These are phyloP conservation scores for Auriscalpium vulgare DNA, from an alignment of 768 basidiomycete genomes.

Conservation along the genomic window DNA sequence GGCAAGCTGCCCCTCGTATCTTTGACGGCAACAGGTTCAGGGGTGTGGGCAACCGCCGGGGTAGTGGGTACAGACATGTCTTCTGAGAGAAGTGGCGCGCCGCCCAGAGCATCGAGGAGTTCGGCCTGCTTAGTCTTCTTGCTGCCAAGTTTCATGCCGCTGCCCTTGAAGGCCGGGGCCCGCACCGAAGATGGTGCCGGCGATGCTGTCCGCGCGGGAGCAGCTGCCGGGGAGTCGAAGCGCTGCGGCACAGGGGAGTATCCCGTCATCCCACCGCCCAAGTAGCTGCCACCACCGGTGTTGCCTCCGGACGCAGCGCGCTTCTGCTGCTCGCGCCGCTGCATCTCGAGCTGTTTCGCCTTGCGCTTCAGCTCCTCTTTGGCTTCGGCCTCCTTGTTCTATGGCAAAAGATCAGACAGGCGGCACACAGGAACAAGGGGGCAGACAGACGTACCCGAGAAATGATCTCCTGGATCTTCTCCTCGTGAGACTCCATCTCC, in stretches of 20 bases:
- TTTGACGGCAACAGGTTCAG: conserved; percentile 35
- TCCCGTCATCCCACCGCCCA: conserved; percentile 59
- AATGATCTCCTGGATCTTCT: conserved; percentile 97
- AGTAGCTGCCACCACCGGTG: conserved; percentile 43
- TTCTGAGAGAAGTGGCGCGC: conserved; percentile 54
- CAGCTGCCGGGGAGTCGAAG: conserved; percentile 53
- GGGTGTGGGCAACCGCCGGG: conserved; percentile 39
- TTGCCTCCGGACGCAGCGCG: conserved; percentile 50
- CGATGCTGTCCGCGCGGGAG: conserved; percentile 34
- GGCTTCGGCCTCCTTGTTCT: conserved; percentile 99
- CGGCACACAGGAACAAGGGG: not conserved
- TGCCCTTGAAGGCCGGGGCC: conserved; percentile 81
- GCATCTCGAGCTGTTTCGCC: conserved; percentile 97
- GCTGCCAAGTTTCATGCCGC: conserved; percentile 93
- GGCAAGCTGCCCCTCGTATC: conserved; percentile 60
- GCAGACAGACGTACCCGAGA: conserved; percentile 54
- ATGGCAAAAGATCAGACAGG: not conserved
- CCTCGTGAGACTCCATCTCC: conserved; percentile 89
- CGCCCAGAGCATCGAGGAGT: conserved; percentile 79
- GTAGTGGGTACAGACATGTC: conserved; percentile 45
- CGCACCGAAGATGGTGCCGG: conserved; percentile 45
- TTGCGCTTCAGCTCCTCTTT: conserved; percentile 98
- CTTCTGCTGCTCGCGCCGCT: conserved; percentile 87
- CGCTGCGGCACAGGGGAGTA: conserved; percentile 64
- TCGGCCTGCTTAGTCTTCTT: conserved; percentile 91